Percentiles rank a stretch among this genome's conserved stretches.
These are phyloP conservation scores for Neurospora intermedia DNA, from an alignment of 495 filamentous ascomycete genomes.

Conservation along the genomic window DNA sequence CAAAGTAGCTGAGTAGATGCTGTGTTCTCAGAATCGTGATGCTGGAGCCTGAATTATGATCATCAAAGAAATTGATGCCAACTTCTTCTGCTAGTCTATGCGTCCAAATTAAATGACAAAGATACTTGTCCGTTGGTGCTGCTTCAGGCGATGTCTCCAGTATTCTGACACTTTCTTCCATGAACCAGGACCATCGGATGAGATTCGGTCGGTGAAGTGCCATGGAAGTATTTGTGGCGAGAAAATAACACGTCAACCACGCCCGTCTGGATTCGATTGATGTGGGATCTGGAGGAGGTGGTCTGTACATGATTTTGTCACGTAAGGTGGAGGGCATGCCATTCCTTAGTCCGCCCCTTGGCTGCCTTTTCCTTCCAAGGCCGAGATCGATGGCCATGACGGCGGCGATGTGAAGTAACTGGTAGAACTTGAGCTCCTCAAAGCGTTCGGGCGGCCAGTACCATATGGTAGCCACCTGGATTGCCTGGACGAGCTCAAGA, in stretches of 20 bases:
- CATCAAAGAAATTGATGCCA: constrained; percentile 67
- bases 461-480: constrained; percentile 64
- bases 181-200: constrained; percentile 71
- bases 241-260: constrained; percentile 75
- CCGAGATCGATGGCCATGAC: constrained; percentile 84
- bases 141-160: constrained; percentile 63
- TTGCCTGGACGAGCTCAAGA: constrained; percentile 74
- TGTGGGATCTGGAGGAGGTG: constrained; percentile 45
- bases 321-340: constrained; percentile 33
- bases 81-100: constrained; percentile 77
- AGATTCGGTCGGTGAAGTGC: constrained; percentile 72
- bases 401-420: constrained; percentile 73
- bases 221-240: constrained; percentile 62
- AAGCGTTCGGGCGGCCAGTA: constrained; percentile 75
- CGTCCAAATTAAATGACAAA: constrained; percentile 67
- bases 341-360: constrained; percentile 22
- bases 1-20: constrained; percentile 64
- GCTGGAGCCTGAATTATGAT: constrained; percentile 49
- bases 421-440: constrained; percentile 87
- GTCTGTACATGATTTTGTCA: constrained; percentile 39
- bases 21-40: constrained; percentile 66
- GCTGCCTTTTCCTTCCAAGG: constrained; percentile 47
- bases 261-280: constrained; percentile 64
- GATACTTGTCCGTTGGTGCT: constrained; percentile 55
- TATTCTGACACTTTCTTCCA: constrained; percentile 72